These are phyloP conservation scores for Amaranthus hypochondriacus DNA, from an alignment of 148 eudicot genomes.

Conservation along the genomic window DNA sequence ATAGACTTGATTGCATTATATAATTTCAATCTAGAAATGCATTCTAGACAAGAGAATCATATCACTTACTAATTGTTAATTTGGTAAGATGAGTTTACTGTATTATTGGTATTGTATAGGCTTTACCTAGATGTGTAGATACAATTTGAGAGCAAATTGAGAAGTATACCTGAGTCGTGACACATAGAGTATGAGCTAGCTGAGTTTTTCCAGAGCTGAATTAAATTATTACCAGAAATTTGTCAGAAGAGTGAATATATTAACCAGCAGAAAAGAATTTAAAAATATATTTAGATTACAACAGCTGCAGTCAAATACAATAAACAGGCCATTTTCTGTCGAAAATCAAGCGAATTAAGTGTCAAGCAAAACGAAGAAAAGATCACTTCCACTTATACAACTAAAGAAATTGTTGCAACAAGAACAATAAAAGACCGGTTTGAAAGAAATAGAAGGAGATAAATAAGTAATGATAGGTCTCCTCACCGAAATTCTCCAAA, in stretches of 20 bases:
- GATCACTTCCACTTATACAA: background rate
- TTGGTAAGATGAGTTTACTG: background rate
- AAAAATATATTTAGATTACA: background rate
- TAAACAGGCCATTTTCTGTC: background rate
- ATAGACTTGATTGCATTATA: no score
- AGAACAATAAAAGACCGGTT: background rate
- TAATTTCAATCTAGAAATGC: background rate
- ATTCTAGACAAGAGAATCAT: background rate
- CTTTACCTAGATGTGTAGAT: background rate
- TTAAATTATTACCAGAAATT: background rate
- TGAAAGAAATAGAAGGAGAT: background rate
- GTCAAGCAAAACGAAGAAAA: background rate
- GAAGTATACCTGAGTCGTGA: conserved; percentile 76
- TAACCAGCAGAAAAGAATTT: background rate
- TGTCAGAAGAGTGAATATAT: conserved; percentile 2
- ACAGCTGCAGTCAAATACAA: background rate
- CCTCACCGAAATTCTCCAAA: conserved; percentile 91
- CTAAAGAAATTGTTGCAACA: background rate
- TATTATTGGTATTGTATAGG: background rate
- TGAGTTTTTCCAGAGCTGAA: conserved; percentile 96
- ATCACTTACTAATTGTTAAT: background rate
- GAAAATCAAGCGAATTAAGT: background rate
- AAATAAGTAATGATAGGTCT: background rate
- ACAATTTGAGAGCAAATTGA: background rate
- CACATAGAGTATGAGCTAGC: conserved; percentile 95